phyloP scores from a whole-genome alignment of 2,329 filamentous ascomycete genomes.

The Corinectria fuckeliana region DNA sequence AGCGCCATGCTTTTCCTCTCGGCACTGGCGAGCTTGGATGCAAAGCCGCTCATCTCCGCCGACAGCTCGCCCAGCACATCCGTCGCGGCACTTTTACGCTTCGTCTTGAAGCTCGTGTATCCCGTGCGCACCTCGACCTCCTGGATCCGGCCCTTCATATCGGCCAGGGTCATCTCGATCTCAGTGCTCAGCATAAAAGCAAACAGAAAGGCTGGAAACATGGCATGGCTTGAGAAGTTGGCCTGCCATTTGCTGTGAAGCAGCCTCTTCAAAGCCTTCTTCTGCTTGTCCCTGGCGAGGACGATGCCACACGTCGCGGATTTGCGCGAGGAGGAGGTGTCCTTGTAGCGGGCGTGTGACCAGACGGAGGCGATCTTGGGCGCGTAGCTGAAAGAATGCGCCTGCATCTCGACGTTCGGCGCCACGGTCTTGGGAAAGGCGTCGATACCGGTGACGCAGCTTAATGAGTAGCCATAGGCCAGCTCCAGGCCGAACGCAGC shows the following conservation, averaged over 20 bases:
- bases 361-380: slow-evolving; percentile 49
- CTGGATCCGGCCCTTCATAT: slow-evolving; percentile 43
- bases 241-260: slow-evolving; percentile 40
- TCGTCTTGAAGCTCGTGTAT: slow-evolving; percentile 42
- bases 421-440: slow-evolving; percentile 27
- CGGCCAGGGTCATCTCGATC: slow-evolving; percentile 41
- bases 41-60: slow-evolving; percentile 43
- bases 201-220: slow-evolving; percentile 46
- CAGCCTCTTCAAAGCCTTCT: slow-evolving; percentile 31
- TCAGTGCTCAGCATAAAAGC: slow-evolving; percentile 44
- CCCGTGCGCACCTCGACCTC: slow-evolving; percentile 46
- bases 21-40: slow-evolving; percentile 47
- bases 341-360: slow-evolving; percentile 38
- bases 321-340: slow-evolving; percentile 6
- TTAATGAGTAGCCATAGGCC: slow-evolving; percentile 43
- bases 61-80: slow-evolving; percentile 42
- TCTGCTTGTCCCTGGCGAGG: slow-evolving; percentile 38
- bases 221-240: slow-evolving; percentile 36
- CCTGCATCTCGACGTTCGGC: slow-evolving; percentile 18
- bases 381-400: slow-evolving; percentile 45
- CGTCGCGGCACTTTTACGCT: slow-evolving; percentile 36
- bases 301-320: slow-evolving; percentile 42
- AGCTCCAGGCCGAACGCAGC: slow-evolving; percentile 39
- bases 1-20: slow-evolving; percentile 46
- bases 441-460: slow-evolving; percentile 43